These are phyloP conservation scores for Dactylellina sp. DNA, from an alignment of 2,329 filamentous ascomycete species.

Conservation along the genomic window DNA sequence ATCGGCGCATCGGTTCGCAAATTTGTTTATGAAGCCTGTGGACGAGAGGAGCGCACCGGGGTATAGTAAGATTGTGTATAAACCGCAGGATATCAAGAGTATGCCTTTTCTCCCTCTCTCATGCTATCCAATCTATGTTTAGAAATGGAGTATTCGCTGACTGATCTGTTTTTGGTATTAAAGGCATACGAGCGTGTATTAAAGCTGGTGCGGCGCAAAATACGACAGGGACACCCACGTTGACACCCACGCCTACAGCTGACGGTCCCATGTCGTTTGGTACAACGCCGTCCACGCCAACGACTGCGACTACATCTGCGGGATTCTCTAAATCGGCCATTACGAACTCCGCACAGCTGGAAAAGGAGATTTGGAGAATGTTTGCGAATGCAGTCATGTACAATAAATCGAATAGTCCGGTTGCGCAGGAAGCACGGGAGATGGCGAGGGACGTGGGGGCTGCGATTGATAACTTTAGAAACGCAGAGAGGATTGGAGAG, in stretches of 20 bases:
- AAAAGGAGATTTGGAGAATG: constrained; percentile 94
- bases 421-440: constrained; percentile 59
- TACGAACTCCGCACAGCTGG: constrained; percentile 90
- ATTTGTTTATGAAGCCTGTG: constrained; percentile 81
- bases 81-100: constrained; percentile 79
- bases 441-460: constrained; percentile 59
- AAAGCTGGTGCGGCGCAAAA: constrained; percentile 72
- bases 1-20: constrained; percentile 79
- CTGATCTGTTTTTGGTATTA: background rate
- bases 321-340: constrained; percentile 69
- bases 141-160: constrained; percentile 7
- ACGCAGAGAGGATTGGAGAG: constrained; percentile 59
- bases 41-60: constrained; percentile 80
- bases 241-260: constrained; percentile 72
- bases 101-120: constrained; percentile 1
- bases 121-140: background rate
- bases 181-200: constrained; percentile 77
- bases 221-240: constrained; percentile 71
- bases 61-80: constrained; percentile 78
- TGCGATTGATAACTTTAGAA: constrained; percentile 60
- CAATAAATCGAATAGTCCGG: constrained; percentile 68
- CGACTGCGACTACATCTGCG: constrained; percentile 77
- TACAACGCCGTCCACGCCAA: constrained; percentile 75
- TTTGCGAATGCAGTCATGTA: constrained; percentile 99
- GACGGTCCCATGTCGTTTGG: constrained; percentile 65